Conservation (phyloP, 768 basidiomycete species). For the Dentipellis fragilis region DNA sequence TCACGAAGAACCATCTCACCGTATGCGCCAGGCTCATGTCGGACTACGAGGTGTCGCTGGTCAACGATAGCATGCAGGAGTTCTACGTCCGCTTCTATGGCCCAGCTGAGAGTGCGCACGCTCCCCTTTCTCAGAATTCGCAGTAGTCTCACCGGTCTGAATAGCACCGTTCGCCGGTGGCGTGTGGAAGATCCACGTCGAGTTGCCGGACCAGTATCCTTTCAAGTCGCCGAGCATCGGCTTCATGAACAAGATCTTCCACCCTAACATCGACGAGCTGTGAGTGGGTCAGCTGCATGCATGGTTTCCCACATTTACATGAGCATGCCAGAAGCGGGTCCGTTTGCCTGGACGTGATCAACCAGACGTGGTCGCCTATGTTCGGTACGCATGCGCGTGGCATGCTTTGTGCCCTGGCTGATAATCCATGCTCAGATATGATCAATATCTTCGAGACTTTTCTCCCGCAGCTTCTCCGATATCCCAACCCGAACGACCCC, state of each 20-base stretch:
- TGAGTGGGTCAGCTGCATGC: constrained; percentile 22
- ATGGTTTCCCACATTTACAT: no score
- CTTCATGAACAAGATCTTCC: constrained; percentile 99
- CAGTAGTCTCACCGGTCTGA: not conserved
- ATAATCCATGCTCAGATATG: constrained; percentile 57
- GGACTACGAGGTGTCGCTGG: constrained; percentile 94
- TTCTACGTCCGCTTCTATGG: constrained; percentile 96
- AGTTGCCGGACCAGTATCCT: constrained; percentile 96
- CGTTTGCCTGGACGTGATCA: constrained; percentile 97
- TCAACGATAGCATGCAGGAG: constrained; percentile 98
- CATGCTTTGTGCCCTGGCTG: not conserved
- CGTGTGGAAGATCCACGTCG: constrained; percentile 99
- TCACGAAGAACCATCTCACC: not conserved
- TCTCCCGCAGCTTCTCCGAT: constrained; percentile 91
- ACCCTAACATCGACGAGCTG: constrained; percentile 99
- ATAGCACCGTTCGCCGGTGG: constrained; percentile 95
- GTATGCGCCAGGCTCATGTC: constrained; percentile 73
- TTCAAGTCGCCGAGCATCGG: constrained; percentile 99
- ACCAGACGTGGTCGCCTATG: constrained; percentile 99
- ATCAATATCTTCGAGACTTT: constrained; percentile 99
- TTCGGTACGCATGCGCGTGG: constrained; percentile 56
- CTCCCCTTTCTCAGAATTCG: not conserved
- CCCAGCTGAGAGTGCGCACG: constrained; percentile 80
- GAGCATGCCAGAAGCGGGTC: constrained; percentile 70
- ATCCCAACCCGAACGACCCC: constrained; percentile 97